Evolutionary conservation across 176 grass and related monocot genomes (phyloP).

Genomic region (Oryza glumipatula): DNA sequence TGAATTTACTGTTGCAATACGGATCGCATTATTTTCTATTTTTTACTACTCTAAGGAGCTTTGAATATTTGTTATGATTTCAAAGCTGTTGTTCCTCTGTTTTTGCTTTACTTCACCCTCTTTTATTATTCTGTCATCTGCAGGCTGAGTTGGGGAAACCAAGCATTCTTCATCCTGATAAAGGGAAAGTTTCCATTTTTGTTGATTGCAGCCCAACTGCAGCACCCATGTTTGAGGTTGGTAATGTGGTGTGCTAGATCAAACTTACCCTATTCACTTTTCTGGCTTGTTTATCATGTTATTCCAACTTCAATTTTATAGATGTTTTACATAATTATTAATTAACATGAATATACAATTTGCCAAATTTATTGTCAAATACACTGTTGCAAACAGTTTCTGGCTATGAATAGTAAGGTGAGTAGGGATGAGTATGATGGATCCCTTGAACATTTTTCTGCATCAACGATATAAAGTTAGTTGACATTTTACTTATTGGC

Average conservation of each 20-base stretch:
- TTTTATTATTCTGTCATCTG: constrained; percentile 22
- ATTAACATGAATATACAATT: background rate
- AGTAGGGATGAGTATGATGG: too few relatives aligned
- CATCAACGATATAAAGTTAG: constrained; percentile 1
- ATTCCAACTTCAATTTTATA: background rate
- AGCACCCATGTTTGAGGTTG: constrained; percentile 80
- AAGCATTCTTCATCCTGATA: constrained; percentile 71
- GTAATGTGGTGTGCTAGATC: constrained; percentile 26
- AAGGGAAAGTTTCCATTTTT: constrained; percentile 90
- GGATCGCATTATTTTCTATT: background rate
- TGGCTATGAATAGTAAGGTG: background rate
- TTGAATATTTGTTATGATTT: background rate
- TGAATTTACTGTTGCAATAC: background rate
- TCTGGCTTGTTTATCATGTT: background rate
- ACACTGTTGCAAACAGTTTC: background rate
- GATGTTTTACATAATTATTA: background rate
- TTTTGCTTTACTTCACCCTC: background rate
- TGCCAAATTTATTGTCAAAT: constrained; percentile 1
- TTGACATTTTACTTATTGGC: constrained; percentile 1
- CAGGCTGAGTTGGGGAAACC: constrained; percentile 93
- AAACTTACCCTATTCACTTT: background rate
- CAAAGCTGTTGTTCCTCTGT: background rate
- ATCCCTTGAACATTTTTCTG: background rate
- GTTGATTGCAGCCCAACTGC: constrained; percentile 85
- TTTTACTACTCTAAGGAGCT: background rate